phyloP scores from a whole-genome alignment of 805 yeast genomes.

The Ogataea wickerhamii region DNA sequence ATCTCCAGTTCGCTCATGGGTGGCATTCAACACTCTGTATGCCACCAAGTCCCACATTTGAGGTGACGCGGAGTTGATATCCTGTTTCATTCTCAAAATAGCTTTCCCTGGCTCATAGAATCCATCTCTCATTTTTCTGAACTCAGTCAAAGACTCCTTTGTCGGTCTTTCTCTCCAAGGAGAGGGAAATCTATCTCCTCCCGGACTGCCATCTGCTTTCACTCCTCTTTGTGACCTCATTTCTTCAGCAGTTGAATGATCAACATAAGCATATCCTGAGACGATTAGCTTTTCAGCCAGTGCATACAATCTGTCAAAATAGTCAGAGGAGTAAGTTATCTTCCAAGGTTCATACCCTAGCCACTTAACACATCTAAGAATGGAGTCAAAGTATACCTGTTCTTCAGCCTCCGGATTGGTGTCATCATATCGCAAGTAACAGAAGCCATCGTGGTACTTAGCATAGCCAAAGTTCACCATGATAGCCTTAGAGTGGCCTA shows the following conservation, averaged over 20 bases:
- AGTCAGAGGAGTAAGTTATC: constrained; percentile 92
- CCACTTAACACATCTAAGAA: constrained; percentile 84
- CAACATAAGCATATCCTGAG: constrained; percentile 78
- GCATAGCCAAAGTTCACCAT: constrained; percentile 99
- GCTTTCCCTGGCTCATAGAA: constrained; percentile 87
- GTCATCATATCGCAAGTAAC: constrained; percentile 93
- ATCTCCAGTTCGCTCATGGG: constrained; percentile 95
- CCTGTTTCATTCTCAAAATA: constrained; percentile 95
- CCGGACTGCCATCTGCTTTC: constrained; percentile 86
- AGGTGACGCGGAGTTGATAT: constrained; percentile 83
- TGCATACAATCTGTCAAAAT: constrained; percentile 83
- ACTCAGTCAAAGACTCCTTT: constrained; percentile 74
- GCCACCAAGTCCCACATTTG: constrained; percentile 99
- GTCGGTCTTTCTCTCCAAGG: constrained; percentile 65
- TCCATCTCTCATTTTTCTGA: constrained; percentile 91
- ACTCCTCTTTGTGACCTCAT: constrained; percentile 88
- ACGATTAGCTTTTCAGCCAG: constrained; percentile 80
- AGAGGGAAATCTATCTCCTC: constrained; percentile 88
- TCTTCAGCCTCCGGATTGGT: constrained; percentile 99
- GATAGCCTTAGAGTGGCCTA: constrained; percentile 97
- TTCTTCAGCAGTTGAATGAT: constrained; percentile 90
- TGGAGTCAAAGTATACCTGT: constrained; percentile 81
- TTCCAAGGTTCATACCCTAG: constrained; percentile 93
- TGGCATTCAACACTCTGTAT: constrained; percentile 86
- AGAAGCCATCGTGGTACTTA: constrained; percentile 75